Evolutionary conservation across 345 rosid genomes (phyloP).

Genomic region (Linum trigynum): DNA sequence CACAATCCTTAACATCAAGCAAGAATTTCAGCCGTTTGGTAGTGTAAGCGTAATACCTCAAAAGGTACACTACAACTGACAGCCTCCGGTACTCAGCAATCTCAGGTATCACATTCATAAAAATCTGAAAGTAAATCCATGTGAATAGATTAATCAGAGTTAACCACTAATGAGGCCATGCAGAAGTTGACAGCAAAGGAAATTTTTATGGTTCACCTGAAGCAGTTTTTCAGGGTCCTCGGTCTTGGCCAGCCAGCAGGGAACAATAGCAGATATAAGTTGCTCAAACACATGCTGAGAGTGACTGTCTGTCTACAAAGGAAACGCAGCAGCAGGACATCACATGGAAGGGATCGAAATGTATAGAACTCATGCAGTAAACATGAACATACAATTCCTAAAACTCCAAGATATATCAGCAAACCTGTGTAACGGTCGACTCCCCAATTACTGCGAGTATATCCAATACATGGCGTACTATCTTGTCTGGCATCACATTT

Average conservation of each 20-base stretch:
- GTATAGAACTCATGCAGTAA: no score
- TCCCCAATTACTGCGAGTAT: constrained; percentile 67
- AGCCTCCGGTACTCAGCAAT: constrained; percentile 72
- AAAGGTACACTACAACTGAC: constrained; percentile 49
- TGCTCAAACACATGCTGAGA: constrained; percentile 66
- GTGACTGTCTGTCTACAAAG: constrained; percentile 57
- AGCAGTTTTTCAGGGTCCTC: constrained; percentile 47
- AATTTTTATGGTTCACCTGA: constrained; percentile 40
- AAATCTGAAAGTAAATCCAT: constrained; percentile 41
- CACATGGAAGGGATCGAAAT: background rate
- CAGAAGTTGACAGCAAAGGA: background rate
- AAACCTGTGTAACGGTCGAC: constrained; percentile 76
- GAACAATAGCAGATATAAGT: constrained; percentile 68
- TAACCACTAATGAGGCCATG: background rate
- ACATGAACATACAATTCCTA: no score
- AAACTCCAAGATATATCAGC: constrained; percentile 17
- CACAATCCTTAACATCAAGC: constrained; percentile 9
- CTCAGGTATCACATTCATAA: constrained; percentile 68
- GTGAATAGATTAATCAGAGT: constrained; percentile 4
- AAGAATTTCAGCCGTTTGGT: constrained; percentile 4
- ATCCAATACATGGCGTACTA: constrained; percentile 52
- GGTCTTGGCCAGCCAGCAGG: constrained; percentile 69
- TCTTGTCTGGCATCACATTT: constrained; percentile 49
- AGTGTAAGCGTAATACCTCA: constrained; percentile 45
- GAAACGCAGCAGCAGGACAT: background rate